Evolutionary conservation across 1,284 basidiomycete genomes (phyloP), one percentile per base, ranked within the genome.

Genomic region (Agaricales sp.): DNA sequence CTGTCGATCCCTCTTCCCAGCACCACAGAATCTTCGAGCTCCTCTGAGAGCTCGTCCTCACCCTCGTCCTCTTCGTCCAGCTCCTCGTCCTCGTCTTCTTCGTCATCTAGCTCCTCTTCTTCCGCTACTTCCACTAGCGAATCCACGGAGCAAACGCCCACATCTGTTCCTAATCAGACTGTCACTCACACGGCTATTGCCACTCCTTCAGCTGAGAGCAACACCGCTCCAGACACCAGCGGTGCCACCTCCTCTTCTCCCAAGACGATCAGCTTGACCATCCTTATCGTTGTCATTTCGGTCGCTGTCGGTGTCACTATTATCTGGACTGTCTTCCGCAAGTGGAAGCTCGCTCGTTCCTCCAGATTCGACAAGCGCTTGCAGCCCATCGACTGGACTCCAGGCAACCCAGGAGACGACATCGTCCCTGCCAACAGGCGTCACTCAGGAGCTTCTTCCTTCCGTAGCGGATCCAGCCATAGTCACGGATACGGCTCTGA

Each of bases 241-340:
- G n/a, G n/a, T n/a, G n/a, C n/a, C n/a, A 71, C 80, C 54, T 81
- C 80, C 19, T 79, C 85, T 3, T 11, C 11, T 11, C 11, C 13
- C 20, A 43, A 21, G 11, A 11, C 8, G n/a, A 19, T 11, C 8
- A 19, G n/a, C 20, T 61, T 89, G 50, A 89, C 85, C 20, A 71
- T 80, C 45, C 70, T 93, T 57, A 82, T 89, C 55, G 78, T 80
- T 39, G 70, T 88, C 46, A 87, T 79, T 6, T 73, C 80, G 3
- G 78, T 75, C 43, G 61, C 91, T 43, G 90, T 80, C 54, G 80
- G 75, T 37, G 64, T 81, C 26, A 73, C 74, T 48, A 77, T 90
- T 55, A 73, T 83, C 54, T 93, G 87, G 87, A 92, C 89, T 30
- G 69, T 89, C 58, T 88, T 92, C 74, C 83, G 91, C 68, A 92